phyloP scores from a whole-genome alignment of 169 alveolate genomes.

The Babesia ovis region DNA sequence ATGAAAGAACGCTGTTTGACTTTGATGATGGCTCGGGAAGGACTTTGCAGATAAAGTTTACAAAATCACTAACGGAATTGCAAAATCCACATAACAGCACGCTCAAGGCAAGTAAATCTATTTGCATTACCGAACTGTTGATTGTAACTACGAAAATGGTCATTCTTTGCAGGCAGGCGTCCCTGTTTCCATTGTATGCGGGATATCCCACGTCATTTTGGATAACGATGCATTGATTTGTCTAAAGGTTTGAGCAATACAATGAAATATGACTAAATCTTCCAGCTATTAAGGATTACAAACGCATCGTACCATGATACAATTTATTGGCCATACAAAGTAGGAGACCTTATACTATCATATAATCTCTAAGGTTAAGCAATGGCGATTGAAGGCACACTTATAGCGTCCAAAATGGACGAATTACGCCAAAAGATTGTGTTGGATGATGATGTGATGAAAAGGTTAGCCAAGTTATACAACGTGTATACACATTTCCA shows the following conservation, averaged over 20 bases:
- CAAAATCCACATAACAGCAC: not conserved
- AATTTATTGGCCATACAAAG: slow-evolving; percentile 51
- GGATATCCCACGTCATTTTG: slow-evolving; percentile 50
- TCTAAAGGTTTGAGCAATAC: slow-evolving; percentile 36
- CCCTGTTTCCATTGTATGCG: slow-evolving; percentile 54
- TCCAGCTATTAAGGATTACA: slow-evolving; percentile 37
- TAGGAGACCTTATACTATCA: not conserved
- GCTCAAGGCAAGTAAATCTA: slow-evolving; percentile 13
- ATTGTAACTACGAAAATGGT: not conserved
- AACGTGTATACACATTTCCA: not conserved
- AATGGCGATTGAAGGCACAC: slow-evolving; percentile 24
- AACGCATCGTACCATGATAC: not conserved
- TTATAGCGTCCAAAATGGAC: slow-evolving; percentile 7
- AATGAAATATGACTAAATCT: not conserved
- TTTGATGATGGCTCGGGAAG: slow-evolving; percentile 58
- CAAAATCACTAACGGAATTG: not conserved
- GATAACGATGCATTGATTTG: slow-evolving; percentile 51
- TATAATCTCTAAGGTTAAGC: not conserved
- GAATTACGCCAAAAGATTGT: slow-evolving; percentile 14
- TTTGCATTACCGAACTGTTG: not conserved
- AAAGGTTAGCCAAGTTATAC: slow-evolving; percentile 13
- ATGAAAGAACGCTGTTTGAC: slow-evolving; percentile 38
- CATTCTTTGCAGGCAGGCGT: slow-evolving; percentile 20
- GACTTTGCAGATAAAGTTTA: slow-evolving; percentile 40
- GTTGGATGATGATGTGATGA: slow-evolving; percentile 42